A percentile compares a stretch with the other conserved stretches of the same genome.
Conservation (phyloP, 2,329 filamentous ascomycete species). For the Trichophyton equinum region DNA sequence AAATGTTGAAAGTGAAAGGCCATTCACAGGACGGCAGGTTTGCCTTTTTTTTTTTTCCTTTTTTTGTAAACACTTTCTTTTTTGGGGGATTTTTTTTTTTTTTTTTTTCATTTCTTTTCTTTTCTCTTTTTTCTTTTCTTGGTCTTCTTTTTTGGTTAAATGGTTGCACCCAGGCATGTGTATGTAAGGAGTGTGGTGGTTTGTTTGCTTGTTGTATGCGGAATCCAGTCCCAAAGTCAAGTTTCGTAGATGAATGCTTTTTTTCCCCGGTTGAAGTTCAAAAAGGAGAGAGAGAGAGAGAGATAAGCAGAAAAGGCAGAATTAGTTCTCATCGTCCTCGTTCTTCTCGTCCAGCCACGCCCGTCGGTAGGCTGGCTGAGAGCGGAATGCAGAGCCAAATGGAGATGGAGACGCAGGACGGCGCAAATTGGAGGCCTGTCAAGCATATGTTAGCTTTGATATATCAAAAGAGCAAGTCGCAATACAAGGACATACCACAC, state of each 20-base stretch:
- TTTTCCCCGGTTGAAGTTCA: neutral
- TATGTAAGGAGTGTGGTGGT: neutral
- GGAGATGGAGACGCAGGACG: slow-evolving; percentile 28
- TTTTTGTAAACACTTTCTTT: neutral
- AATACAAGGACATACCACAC: slow-evolving; percentile 26
- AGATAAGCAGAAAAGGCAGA: neutral
- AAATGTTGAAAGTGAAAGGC: neutral
- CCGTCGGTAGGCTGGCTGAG: slow-evolving; percentile 11
- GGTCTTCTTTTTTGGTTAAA: neutral
- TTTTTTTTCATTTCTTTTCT: neutral
- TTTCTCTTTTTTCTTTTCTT: neutral
- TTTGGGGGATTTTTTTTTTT: neutral
- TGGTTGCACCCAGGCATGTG: neutral
- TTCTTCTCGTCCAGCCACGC: slow-evolving; percentile 8
- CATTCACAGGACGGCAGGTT: neutral
- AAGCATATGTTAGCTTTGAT: slow-evolving; percentile 14
- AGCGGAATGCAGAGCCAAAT: slow-evolving; percentile 20
- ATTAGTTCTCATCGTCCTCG: neutral
- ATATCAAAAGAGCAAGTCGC: neutral
- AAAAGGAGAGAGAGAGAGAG: neutral
- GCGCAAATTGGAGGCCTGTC: slow-evolving; percentile 27
- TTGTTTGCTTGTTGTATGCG: slow-evolving; percentile 1
- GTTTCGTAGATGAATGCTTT: neutral
- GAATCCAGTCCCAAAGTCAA: slow-evolving; percentile 9
- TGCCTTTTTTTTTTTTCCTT: neutral